Evolutionary conservation across 345 rosid genomes (phyloP).

Genomic region (Nephelium lappaceum): DNA sequence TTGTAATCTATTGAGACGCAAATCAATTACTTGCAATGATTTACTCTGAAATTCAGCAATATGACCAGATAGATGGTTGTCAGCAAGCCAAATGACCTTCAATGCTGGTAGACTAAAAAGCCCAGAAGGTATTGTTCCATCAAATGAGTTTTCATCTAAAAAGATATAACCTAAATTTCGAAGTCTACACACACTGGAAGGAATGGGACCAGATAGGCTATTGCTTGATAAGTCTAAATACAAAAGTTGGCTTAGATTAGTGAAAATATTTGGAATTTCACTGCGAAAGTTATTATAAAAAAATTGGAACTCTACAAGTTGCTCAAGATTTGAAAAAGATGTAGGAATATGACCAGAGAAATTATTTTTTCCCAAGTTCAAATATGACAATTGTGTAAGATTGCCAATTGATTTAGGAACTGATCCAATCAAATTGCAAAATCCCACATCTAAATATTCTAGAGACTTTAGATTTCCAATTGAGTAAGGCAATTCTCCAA

Average conservation of each 20-base stretch:
- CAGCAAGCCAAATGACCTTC: not conserved
- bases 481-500: not conserved
- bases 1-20: slow-evolving; percentile 10
- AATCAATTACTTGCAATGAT: not conserved
- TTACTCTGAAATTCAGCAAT: slow-evolving; percentile 17
- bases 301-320: not conserved
- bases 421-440: not conserved
- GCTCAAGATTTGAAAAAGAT: slow-evolving; percentile 1
- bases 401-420: slow-evolving; percentile 6
- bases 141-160: slow-evolving; percentile 12
- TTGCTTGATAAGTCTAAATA: not conserved
- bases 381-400: not conserved
- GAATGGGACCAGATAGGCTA: slow-evolving; percentile 1
- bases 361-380: not conserved
- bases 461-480: not conserved
- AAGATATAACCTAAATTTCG: not conserved
- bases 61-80: slow-evolving; percentile 16
- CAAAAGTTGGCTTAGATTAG: not conserved
- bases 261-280: slow-evolving; percentile 16
- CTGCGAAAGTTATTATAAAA: slow-evolving; percentile 17
- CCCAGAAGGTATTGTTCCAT: slow-evolving; percentile 27
- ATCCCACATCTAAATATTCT: fast-evolving
- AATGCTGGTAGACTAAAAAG: slow-evolving; percentile 19
- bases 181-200: not conserved
- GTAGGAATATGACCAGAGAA: no score